Percentiles rank a stretch among this genome's conserved stretches.
Evolutionary conservation across 75 land plant genomes (phyloP).

Genomic region (Isoetes taiwanensis): DNA sequence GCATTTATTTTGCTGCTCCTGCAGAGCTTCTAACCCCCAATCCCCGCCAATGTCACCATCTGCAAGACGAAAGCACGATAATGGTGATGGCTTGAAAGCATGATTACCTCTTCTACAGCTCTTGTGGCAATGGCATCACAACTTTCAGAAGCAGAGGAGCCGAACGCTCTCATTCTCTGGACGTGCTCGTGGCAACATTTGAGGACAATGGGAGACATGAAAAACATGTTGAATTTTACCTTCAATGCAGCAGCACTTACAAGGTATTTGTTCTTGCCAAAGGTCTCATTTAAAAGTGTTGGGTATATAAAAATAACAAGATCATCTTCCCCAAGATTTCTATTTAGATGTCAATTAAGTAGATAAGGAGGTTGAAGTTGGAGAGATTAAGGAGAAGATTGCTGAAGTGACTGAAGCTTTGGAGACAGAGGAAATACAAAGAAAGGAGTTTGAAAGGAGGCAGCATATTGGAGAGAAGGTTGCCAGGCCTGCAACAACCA

Average conservation of each 20-base stretch:
- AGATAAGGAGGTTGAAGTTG: constrained; percentile 66
- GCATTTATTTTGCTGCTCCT: too few species aligned
- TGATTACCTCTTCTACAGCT: neutral
- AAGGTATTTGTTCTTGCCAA: neutral
- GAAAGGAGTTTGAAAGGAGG: constrained; percentile 62
- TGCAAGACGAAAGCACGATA: constrained; percentile 8
- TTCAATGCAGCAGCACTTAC: neutral
- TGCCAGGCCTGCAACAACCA: constrained; percentile 32
- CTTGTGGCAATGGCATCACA: neutral
- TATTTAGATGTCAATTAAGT: constrained; percentile 56
- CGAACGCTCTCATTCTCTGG: constrained; percentile 6
- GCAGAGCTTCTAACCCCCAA: too few species aligned
- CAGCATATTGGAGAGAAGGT: constrained; percentile 51
- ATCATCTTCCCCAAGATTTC: neutral
- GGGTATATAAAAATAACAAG: neutral
- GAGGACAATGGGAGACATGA: neutral
- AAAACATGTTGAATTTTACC: neutral
- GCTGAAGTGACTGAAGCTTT: constrained; percentile 58
- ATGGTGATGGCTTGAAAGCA: neutral
- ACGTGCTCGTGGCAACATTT: neutral
- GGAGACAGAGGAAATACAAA: constrained; percentile 59
- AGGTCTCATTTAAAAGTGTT: neutral
- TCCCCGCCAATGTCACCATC: neutral
- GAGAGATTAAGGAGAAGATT: constrained; percentile 76
- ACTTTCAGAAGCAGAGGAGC: neutral